Percentiles rank a stretch among this genome's conserved stretches.
Conservation (phyloP, 2,329 filamentous ascomycete genomes). For the Xylaria multiplex region DNA sequence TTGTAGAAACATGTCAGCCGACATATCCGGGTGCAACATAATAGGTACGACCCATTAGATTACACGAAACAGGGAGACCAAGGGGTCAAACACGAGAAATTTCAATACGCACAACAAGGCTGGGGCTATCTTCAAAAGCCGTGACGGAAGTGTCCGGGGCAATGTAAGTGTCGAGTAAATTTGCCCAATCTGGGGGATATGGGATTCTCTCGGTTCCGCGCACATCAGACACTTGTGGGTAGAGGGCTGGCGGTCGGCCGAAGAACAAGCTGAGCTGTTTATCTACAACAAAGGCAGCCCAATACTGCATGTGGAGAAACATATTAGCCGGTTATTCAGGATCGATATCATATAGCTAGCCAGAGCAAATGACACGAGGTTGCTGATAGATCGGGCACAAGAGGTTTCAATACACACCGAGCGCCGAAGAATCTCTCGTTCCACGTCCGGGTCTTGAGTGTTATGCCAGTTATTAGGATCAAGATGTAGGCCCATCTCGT, state of each 20-base stretch:
- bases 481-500: constrained; percentile 63
- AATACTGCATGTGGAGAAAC: constrained; percentile 48
- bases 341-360: no score
- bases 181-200: constrained; percentile 60
- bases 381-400: no score
- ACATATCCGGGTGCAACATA: no score
- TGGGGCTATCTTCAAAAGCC: constrained; percentile 58
- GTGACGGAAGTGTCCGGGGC: constrained; percentile 56
- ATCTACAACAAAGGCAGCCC: constrained; percentile 61
- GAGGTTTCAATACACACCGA: constrained; percentile 40
- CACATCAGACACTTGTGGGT: constrained; percentile 61
- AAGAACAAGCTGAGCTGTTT: constrained; percentile 64
- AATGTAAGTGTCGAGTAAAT: constrained; percentile 60
- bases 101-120: constrained; percentile 46
- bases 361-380: no score
- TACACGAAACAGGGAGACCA: no score
- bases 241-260: constrained; percentile 60
- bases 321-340: no score
- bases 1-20: no score
- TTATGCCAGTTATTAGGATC: constrained; percentile 62
- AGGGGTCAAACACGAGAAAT: no score
- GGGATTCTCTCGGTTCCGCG: constrained; percentile 59
- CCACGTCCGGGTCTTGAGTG: constrained; percentile 52
- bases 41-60: no score
- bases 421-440: constrained; percentile 59